Conservation (phyloP, 139 green algal genomes). For the Coelastrella sp. region DNA sequence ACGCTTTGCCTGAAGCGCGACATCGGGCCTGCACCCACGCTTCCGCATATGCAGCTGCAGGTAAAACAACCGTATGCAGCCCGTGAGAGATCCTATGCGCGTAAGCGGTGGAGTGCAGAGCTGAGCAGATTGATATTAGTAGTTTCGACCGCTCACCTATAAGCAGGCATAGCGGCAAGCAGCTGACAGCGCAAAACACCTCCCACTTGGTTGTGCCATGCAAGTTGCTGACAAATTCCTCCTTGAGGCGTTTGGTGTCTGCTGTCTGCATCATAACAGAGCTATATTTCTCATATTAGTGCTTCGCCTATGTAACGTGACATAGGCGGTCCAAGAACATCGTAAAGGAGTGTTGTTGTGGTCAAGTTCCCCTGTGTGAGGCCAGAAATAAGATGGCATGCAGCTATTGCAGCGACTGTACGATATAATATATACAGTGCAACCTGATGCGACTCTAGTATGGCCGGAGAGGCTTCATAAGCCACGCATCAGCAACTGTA, state of each 20-base stretch:
- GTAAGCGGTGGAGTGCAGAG: background rate
- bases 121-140: background rate
- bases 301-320: background rate
- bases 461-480: background rate
- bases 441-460: background rate
- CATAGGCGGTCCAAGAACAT: background rate
- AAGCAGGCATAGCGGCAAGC: conserved; percentile 49
- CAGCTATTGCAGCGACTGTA: too few relatives aligned
- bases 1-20: background rate
- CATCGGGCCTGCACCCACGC: conserved; percentile 4
- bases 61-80: background rate
- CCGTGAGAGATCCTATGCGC: background rate
- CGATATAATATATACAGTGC: too few relatives aligned
- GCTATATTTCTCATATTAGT: background rate
- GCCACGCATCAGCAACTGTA: conserved; percentile 3
- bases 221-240: conserved; percentile 72
- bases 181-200: conserved; percentile 54
- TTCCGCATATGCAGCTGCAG: conserved; percentile 37
- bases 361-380: background rate
- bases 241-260: conserved; percentile 55
- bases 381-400: too few relatives aligned
- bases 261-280: conserved; percentile 1
- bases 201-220: conserved; percentile 65
- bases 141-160: conserved; percentile 32
- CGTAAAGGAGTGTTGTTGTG: background rate